Base-by-base conservation (phyloP, 2,329 filamentous ascomycete genomes). In the Aspergillus sp. region DNA sequence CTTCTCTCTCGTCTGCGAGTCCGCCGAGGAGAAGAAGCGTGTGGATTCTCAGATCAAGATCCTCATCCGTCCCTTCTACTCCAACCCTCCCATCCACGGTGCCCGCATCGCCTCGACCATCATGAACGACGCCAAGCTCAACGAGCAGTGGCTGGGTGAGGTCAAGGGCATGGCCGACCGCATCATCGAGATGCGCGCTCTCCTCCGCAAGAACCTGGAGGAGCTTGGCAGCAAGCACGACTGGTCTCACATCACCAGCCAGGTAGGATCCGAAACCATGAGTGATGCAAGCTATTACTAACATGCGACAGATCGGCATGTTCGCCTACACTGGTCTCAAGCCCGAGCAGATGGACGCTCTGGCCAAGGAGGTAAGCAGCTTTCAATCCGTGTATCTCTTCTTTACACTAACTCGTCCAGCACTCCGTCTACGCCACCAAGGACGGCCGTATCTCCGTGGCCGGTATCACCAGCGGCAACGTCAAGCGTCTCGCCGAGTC, bases 111-210 rank as follows among this genome's bases (percentile, higher is more conserved):
- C 95, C 61, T 89, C 91, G 65, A 87, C 92, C 81, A 96, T 99
- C 79, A 86, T 99, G 74, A 95, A 93, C 83, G 89, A 92, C 78
- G 82, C 90, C 19, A 84, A 83, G 41, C 86, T 98, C 65, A 93
- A 97, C 85, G 81, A 91, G 81, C 92, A 98, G 82, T 99, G 95
- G 95, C 87, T 97, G 57, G 87, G 84, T 62, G 95, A 99, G 83
- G 92, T 99, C 80, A 97, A 98, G 89, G 91, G 85, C 71, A 99
- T 99, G 95, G 95, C 95, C 65, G 92, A 97, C 81, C 93, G 95
- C 76, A 99, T 99, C 84, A 98, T 99, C 81, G 91, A 88, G 79
- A 99, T 99, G 95, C 91, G 95, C 71, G 89, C 91, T 63, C 87
- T 97, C 58, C 88, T 99, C 75, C 96, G 95, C 86, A 87, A 92